A percentile compares a stretch with the other conserved stretches of the same genome.
phyloP scores from a whole-genome alignment of 2,329 filamentous ascomycete genomes.

The Trichoderma sp. region DNA sequence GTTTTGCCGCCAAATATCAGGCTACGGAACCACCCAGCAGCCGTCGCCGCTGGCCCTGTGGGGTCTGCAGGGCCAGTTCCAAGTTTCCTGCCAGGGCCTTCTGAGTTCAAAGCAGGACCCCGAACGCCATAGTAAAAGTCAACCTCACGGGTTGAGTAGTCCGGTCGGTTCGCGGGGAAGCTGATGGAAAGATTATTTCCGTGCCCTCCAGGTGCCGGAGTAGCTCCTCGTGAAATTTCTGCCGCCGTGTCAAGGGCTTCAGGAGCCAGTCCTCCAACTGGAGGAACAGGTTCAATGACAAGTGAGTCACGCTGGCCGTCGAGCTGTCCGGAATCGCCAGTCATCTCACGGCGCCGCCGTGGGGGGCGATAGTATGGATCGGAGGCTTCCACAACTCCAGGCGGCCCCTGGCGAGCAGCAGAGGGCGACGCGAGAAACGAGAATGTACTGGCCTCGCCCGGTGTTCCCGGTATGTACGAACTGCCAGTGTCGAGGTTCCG shows the following conservation, averaged over 20 bases:
- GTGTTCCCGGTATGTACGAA: slow-evolving; percentile 69
- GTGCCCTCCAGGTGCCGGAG: slow-evolving; percentile 41
- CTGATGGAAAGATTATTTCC: slow-evolving; percentile 30
- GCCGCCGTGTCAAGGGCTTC: slow-evolving; percentile 38
- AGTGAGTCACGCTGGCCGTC: slow-evolving; percentile 32
- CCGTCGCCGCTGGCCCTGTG: slow-evolving; percentile 83
- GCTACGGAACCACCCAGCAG: slow-evolving; percentile 81
- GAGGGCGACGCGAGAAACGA: slow-evolving; percentile 65
- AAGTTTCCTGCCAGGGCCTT: slow-evolving; percentile 75
- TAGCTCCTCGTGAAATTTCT: slow-evolving; percentile 42
- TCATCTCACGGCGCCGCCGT: slow-evolving; percentile 62
- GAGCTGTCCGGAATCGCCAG: slow-evolving; percentile 38
- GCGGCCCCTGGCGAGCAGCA: slow-evolving; percentile 45
- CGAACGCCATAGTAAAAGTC: slow-evolving; percentile 96
- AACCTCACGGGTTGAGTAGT: slow-evolving; percentile 91
- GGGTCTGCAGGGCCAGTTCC: slow-evolving; percentile 95
- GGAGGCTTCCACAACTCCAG: slow-evolving; percentile 47
- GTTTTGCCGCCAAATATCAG: slow-evolving; percentile 73
- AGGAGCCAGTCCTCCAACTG: slow-evolving; percentile 29
- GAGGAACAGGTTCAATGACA: slow-evolving; percentile 38
- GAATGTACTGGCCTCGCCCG: slow-evolving; percentile 65
- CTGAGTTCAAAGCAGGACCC: slow-evolving; percentile 80
- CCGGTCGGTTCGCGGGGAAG: slow-evolving; percentile 60
- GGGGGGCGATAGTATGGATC: slow-evolving; percentile 91
- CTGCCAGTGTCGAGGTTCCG: slow-evolving; percentile 58